A percentile compares a stretch with the other conserved stretches of the same genome.
Evolutionary conservation across 2,329 filamentous ascomycete species (phyloP).

Genomic region (Didymella arachidicola): DNA sequence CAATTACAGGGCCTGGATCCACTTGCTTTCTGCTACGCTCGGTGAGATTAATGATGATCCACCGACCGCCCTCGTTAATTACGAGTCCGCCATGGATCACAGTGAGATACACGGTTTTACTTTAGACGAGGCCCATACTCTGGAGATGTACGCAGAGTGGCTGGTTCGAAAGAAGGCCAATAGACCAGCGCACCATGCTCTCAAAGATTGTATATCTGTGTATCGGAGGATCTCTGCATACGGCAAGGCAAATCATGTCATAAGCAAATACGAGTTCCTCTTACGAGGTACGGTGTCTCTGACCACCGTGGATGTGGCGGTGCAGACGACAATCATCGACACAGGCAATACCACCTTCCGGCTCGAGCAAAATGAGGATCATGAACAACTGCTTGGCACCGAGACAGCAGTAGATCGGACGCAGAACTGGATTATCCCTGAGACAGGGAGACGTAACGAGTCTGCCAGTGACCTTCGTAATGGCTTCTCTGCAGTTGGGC

Average conservation of each 20-base stretch:
- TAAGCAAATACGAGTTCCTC: conserved; percentile 72
- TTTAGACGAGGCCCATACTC: conserved; percentile 76
- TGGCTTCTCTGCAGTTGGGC: conserved; percentile 69
- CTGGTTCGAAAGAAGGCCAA: conserved; percentile 71
- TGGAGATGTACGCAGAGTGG: conserved; percentile 76
- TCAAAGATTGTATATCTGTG: conserved; percentile 72
- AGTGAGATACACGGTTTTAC: conserved; percentile 70
- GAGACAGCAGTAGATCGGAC: conserved; percentile 57
- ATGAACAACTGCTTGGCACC: conserved; percentile 48
- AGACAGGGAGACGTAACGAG: conserved; percentile 52
- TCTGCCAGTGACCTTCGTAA: conserved; percentile 63
- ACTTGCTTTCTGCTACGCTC: conserved; percentile 72
- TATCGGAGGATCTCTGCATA: conserved; percentile 74
- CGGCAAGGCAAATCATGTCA: conserved; percentile 73
- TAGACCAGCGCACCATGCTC: conserved; percentile 72
- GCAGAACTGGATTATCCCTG: conserved; percentile 57
- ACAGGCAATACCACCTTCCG: conserved; percentile 53
- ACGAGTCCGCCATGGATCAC: conserved; percentile 77
- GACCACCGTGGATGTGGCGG: conserved; percentile 67
- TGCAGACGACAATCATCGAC: conserved; percentile 72
- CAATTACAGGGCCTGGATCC: conserved; percentile 76
- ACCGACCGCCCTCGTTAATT: conserved; percentile 64
- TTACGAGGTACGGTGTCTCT: conserved; percentile 69
- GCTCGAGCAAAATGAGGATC: conserved; percentile 55
- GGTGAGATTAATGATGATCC: conserved; percentile 68